Percentiles rank a stretch among this genome's conserved stretches.
Conservation (phyloP, 345 rosid species). For the Draba incana region DNA sequence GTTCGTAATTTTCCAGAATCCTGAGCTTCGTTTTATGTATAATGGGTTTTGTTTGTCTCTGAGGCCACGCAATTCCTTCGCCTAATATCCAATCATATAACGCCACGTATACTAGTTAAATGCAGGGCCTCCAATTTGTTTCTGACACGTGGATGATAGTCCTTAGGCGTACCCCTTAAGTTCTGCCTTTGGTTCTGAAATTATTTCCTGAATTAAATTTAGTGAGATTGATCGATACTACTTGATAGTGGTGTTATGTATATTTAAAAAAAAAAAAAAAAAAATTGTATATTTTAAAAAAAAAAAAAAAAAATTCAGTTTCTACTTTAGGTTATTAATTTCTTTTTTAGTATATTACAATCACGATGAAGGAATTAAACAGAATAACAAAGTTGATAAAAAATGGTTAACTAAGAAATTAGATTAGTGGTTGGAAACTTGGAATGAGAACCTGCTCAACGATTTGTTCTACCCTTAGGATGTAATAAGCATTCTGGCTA, state of each 20-base stretch:
- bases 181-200: background rate
- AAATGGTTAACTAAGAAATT: background rate
- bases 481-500: too few relatives aligned
- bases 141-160: background rate
- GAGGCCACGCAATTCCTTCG: slow-evolving; percentile 14
- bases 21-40: slow-evolving; percentile 7
- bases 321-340: too few relatives aligned
- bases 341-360: too few relatives aligned
- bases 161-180: background rate
- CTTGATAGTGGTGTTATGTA: too few relatives aligned
- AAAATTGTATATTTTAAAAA: too few relatives aligned
- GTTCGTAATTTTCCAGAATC: background rate
- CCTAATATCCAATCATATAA: background rate
- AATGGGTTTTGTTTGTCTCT: background rate
- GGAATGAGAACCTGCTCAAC: too few relatives aligned
- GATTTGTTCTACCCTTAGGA: too few relatives aligned
- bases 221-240: background rate
- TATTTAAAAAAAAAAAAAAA: too few relatives aligned
- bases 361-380: background rate
- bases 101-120: background rate
- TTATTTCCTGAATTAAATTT: too few relatives aligned
- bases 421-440: too few relatives aligned
- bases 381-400: background rate
- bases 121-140: background rate
- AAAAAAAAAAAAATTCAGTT: too few relatives aligned